phyloP scores from a whole-genome alignment of 164 flowering plant genomes.

The Cinnamomum chago region DNA sequence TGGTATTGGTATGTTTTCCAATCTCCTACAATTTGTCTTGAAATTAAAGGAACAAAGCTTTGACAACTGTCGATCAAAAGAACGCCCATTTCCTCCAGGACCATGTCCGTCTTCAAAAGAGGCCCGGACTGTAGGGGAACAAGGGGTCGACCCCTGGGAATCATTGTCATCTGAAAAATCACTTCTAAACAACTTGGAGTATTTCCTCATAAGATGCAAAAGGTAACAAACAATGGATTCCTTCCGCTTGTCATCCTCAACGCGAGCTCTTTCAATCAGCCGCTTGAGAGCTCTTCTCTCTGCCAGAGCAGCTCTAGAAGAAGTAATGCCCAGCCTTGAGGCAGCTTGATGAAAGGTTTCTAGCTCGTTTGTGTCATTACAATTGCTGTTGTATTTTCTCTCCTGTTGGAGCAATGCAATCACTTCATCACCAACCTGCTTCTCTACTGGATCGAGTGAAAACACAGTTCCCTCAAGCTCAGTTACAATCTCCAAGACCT shows the following conservation, averaged over 20 bases:
- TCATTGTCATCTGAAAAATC: conserved; percentile 91
- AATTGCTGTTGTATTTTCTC: conserved; percentile 48
- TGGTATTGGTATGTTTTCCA: conserved; percentile 67
- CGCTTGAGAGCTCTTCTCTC: conserved; percentile 94
- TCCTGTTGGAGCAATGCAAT: conserved; percentile 88
- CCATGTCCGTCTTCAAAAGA: conserved; percentile 51
- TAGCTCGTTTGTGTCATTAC: conserved; percentile 64
- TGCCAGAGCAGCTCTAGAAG: conserved; percentile 86
- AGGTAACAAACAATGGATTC: conserved; percentile 95
- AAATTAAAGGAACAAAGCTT: conserved; percentile 80
- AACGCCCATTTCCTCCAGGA: conserved; percentile 35
- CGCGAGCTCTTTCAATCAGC: conserved; percentile 73
- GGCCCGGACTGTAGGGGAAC: conserved; percentile 82
- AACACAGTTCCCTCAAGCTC: conserved; percentile 67
- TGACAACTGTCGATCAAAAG: conserved; percentile 76
- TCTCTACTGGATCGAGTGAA: conserved; percentile 72
- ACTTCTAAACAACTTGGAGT: conserved; percentile 84
- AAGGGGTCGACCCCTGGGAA: conserved; percentile 94
- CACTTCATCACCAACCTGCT: conserved; percentile 91
- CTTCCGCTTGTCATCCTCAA: conserved; percentile 90
- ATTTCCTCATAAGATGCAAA: conserved; percentile 89
- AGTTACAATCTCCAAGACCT: conserved; percentile 71
- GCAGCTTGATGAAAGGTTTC: conserved; percentile 94
- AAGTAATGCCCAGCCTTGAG: conserved; percentile 75
- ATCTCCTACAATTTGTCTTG: conserved; percentile 43